Evolutionary conservation across 1,139 yeast genomes (phyloP), one percentile per base, ranked within the genome.

Genomic region (Pneumocystis oryctolagi): DNA sequence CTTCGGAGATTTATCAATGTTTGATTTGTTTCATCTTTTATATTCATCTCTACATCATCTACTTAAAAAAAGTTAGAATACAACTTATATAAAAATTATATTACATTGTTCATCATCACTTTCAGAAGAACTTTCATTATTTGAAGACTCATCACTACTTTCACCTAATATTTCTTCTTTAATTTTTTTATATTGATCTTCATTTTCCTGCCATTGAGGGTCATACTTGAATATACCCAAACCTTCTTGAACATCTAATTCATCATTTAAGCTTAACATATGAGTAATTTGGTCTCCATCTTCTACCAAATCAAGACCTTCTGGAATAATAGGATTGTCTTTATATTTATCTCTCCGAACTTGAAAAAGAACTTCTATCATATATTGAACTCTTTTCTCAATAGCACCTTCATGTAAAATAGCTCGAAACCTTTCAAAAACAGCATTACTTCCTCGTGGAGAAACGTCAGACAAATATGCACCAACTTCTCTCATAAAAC

Each of bases 1-100:
- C 89, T 87, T 67, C 89, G 47, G 5, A 59, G 47, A 16, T 82
- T 82, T 2, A 83, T 76, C 47, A 84, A 73, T 55, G 83, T 84
- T 0, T 83, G 74, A 63, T 85, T 85, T 0, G 96, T 85, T 79
- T 86, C 76, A 72, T 90, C 97, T 55, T 78, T 76, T 62, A 84
- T 77, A 53, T 70, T 70, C 55, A 62, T 57, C 37, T 58, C 63
- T 42, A 62, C 55, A 47, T 53, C 61, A 47, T 60, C 66, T 20
- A 35, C 69, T 53, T 66, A 66, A 14, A 67, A 70, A 32, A 68
- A 67, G 6, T 67, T 66, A 14, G 68, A 72, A 4, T 25, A 25
- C 12, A 8, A 20, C 9, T 47, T 20, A 12, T 12, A 25, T 25
- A 25, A n/a, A 32, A 62, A 5, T 61, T 63, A 3, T 37, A 58